Base-by-base conservation (phyloP, 768 basidiomycete species). In the Russula abietina region DNA sequence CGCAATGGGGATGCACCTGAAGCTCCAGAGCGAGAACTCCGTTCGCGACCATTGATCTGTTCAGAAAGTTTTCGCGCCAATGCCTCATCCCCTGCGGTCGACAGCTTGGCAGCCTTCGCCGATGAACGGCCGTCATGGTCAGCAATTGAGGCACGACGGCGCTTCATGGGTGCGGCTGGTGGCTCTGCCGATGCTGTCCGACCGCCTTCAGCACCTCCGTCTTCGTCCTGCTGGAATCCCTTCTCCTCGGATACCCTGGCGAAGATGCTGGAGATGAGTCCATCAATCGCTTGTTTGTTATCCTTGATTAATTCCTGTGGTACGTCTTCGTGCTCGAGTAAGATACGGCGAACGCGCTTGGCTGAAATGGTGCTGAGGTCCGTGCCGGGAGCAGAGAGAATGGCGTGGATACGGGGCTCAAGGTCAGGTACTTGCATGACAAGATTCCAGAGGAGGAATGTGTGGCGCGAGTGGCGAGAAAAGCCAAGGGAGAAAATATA, bases 351-450 rank as follows among this genome's bases (percentile, higher is more conserved):
- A 69, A 97, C 92, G 75, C 85, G 86, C 76, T 92, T 96, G 51
- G 93, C 93, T 71, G 86, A 89, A 74, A 93, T 90, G 51, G 87
- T 88, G 51, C 78, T 65, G 69, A 93, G 80, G 78, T 93, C 88
- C 52, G 83, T 87, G 52, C 83, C 86, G 3, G 91, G 91, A 22
- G 87, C 86, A 33, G 83, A 79, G 56, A 93, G 83, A 72, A 93
- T 90, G 62, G 78, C 75, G 67, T 78, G 79, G 70, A 93, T 87
- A 62, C 76, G 79, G 14, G 81, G 79, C 73, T 85, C 81, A 67
- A 91, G 79, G 61, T 78, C 74, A 63, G 71, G 69, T 52, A 84
- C 75, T 39, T 55, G 51, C 67, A 66, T 62, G 61, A 41, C 43
- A 36, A 36, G 38, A n/a, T 48, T 58, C 54, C 28, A 28, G 26